Evolutionary conservation across 2,329 filamentous ascomycete genomes (phyloP).

Genomic region (Pyricularia sp.): DNA sequence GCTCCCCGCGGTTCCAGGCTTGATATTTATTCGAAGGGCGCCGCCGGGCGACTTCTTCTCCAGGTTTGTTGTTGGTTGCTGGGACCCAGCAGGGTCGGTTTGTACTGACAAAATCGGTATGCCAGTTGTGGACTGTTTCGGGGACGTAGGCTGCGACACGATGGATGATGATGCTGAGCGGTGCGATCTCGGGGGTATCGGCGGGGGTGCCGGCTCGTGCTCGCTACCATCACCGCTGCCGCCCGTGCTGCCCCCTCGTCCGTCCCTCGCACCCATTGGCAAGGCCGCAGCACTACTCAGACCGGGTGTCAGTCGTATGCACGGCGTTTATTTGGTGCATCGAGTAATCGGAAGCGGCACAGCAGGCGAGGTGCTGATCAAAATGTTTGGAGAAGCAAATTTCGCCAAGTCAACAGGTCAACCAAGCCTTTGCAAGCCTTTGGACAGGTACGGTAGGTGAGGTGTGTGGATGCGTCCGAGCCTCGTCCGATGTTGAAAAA

Average conservation of each 20-base stretch:
- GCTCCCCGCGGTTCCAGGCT: not conserved
- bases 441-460: not conserved
- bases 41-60: slow-evolving; percentile 16
- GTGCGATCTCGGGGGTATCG: slow-evolving; percentile 12
- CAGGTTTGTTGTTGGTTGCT: not conserved
- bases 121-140: slow-evolving; percentile 11
- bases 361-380: not conserved
- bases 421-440: not conserved
- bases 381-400: not conserved
- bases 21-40: slow-evolving; percentile 20
- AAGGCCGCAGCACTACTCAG: slow-evolving; percentile 12
- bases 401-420: not conserved
- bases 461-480: not conserved
- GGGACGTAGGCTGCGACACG: slow-evolving; percentile 4
- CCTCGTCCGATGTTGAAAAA: not conserved
- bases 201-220: slow-evolving; percentile 10
- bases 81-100: slow-evolving; percentile 15
- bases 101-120: slow-evolving; percentile 17
- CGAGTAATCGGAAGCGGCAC: not conserved
- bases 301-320: slow-evolving; percentile 1
- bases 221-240: slow-evolving; percentile 5
- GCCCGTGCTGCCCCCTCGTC: slow-evolving; percentile 10
- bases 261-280: slow-evolving; percentile 18
- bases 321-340: not conserved
- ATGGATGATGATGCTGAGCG: not conserved